These are phyloP conservation scores for Colletotrichum sp. DNA, from an alignment of 2,329 filamentous ascomycete genomes.

Conservation along the genomic window DNA sequence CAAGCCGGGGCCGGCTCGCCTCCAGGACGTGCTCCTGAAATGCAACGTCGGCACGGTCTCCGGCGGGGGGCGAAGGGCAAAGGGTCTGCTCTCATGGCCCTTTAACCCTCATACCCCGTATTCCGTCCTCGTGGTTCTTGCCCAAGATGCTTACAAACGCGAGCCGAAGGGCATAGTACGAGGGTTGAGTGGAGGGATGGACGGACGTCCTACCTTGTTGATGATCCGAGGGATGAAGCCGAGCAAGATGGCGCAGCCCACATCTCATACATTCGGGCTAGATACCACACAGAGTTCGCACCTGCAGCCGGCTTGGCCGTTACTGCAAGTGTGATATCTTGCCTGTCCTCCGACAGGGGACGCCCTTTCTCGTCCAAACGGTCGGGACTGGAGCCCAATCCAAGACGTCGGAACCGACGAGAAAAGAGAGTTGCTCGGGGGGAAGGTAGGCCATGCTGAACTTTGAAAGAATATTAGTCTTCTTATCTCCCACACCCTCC, in stretches of 20 bases:
- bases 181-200: neutral
- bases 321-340: neutral
- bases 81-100: neutral
- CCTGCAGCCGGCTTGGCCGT: conserved; percentile 3
- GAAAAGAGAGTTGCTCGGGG: neutral
- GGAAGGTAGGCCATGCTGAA: neutral
- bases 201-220: neutral
- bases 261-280: neutral
- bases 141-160: neutral
- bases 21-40: conserved; percentile 6
- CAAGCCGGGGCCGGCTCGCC: neutral
- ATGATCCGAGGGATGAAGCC: neutral
- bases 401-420: neutral
- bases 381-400: neutral
- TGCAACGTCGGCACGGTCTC: neutral
- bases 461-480: neutral
- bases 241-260: neutral
- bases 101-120: neutral
- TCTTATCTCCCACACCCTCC: neutral
- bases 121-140: neutral
- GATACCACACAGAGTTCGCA: neutral
- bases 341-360: neutral
- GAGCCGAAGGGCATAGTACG: neutral
- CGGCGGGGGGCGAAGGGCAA: neutral
- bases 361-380: neutral